Evolutionary conservation across 179 eudicot species (phyloP).

Genomic region (Sideroxylon spinosum): DNA sequence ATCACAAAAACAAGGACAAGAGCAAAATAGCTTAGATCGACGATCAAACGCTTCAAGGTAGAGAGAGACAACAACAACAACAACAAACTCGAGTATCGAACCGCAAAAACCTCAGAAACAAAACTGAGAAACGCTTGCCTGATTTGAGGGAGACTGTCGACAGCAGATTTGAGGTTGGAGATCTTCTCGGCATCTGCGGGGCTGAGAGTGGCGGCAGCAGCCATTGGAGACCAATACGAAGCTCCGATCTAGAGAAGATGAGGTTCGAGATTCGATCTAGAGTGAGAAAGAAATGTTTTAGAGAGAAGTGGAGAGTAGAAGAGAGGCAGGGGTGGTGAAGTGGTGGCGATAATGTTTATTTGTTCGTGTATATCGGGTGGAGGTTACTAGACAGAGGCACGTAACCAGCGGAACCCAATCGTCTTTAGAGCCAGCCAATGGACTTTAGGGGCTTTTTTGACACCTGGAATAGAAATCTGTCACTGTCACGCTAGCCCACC

Average conservation of each 20-base stretch:
- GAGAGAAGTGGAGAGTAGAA: background rate
- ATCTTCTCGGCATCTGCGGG: conserved; percentile 66
- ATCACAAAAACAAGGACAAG: background rate
- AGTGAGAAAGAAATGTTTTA: background rate
- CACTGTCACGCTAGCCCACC: background rate
- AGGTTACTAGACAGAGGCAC: background rate
- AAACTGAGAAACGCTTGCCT: conserved; percentile 34
- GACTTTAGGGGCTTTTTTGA: background rate
- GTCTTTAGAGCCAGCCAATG: background rate
- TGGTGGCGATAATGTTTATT: background rate
- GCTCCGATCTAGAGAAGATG: conserved; percentile 15
- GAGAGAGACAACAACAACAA: background rate
- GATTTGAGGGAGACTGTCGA: conserved; percentile 62
- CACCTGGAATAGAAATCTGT: background rate
- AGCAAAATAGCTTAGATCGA: conserved; percentile 6
- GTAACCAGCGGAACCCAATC: conserved; percentile 9
- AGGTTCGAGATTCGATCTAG: background rate
- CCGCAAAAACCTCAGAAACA: background rate
- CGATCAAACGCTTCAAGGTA: background rate
- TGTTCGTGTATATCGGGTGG: background rate
- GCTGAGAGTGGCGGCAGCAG: conserved; percentile 43
- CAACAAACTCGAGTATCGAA: background rate
- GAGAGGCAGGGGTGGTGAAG: background rate
- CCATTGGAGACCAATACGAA: conserved; percentile 36
- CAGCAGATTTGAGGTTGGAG: conserved; percentile 57